Evolutionary conservation across 1,139 yeast genomes (phyloP).

Genomic region (Hemisphaericaspora xylofermentans): DNA sequence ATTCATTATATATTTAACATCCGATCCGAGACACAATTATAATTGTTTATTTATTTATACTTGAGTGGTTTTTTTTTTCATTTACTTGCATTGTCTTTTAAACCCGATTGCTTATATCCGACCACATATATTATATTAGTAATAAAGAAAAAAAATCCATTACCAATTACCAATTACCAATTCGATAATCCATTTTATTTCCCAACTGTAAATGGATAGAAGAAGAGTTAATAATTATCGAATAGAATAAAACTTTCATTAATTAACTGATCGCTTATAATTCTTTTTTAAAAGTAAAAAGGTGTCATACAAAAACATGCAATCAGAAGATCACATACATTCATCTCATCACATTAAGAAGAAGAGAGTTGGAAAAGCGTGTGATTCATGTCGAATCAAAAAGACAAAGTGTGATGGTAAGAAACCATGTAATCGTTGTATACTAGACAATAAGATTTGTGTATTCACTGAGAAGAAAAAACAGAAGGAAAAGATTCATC

Average conservation of each 20-base stretch:
- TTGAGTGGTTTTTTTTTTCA: not conserved
- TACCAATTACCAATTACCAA: no score
- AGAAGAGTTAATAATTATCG: no score
- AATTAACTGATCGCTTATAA: not conserved
- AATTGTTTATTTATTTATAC: not conserved
- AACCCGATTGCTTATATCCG: not conserved
- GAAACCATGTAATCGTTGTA: constrained; percentile 71
- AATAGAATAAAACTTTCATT: not conserved
- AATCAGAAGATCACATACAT: constrained; percentile 1
- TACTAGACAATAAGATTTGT: constrained; percentile 70
- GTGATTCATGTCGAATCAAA: constrained; percentile 75
- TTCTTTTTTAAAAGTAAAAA: not conserved
- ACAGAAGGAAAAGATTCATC: constrained; percentile 59
- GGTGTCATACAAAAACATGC: not conserved
- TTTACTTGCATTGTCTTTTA: not conserved
- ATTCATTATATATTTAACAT: no score
- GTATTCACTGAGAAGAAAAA: constrained; percentile 70
- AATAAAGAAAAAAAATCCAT: no score
- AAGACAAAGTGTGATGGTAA: constrained; percentile 78
- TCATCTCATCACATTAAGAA: constrained; percentile 34
- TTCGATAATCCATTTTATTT: no score
- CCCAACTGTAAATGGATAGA: no score
- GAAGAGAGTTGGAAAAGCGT: constrained; percentile 78
- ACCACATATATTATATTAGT: no score
- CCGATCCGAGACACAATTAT: not conserved